phyloP scores from a whole-genome alignment of 2,329 filamentous ascomycete species.

The Mycosphaerelloides madeirae region DNA sequence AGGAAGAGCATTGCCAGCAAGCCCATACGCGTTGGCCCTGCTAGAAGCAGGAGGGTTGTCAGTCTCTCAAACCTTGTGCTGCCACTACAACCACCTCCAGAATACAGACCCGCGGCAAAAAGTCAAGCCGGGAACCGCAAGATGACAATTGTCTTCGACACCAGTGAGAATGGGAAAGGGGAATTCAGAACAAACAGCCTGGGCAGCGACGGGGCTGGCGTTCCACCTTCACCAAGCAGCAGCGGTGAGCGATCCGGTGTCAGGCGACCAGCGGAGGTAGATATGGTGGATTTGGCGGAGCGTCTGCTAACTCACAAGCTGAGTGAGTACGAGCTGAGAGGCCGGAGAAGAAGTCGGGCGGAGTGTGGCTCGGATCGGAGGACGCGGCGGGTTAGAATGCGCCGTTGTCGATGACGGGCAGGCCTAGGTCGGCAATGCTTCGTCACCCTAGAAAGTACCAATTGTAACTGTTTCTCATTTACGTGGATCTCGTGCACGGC shows the following conservation, averaged over 20 bases:
- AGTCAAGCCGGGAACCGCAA: neutral
- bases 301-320: neutral
- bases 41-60: slow-evolving; percentile 7
- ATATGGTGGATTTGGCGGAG: neutral
- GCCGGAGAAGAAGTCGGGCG: neutral
- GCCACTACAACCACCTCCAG: neutral
- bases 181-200: neutral
- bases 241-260: neutral
- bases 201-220: slow-evolving; percentile 2
- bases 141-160: slow-evolving; percentile 3
- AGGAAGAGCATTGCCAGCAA: slow-evolving; percentile 8
- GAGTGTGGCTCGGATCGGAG: slow-evolving; percentile 1
- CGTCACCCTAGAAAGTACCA: too few species aligned
- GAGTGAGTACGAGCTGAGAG: neutral
- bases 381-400: slow-evolving; percentile 1
- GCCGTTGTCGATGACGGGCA: neutral
- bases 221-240: neutral
- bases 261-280: neutral
- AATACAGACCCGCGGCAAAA: neutral
- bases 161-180: neutral
- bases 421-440: too few species aligned
- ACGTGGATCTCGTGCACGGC: too few species aligned
- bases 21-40: slow-evolving; percentile 4
- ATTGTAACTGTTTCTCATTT: too few species aligned
- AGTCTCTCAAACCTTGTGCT: neutral